Base-by-base conservation (phyloP, 2,329 filamentous ascomycete species). In the Pleoardoris graminearum region DNA sequence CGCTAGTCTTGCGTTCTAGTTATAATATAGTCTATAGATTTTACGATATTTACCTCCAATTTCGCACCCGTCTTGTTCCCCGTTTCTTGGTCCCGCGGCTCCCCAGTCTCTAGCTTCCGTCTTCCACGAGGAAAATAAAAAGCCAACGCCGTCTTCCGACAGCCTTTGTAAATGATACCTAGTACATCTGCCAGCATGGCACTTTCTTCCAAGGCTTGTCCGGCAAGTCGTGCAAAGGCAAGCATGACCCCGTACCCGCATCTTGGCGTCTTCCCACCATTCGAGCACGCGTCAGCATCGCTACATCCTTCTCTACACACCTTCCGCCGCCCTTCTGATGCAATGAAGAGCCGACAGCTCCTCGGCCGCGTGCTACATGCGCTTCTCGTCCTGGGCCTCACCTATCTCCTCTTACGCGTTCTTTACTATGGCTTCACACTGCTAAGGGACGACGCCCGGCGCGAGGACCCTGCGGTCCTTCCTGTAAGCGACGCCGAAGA, bases 221-320 rank as follows among this genome's bases (percentile, higher is more conserved):
- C n/a, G n/a, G n/a, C n/a, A n/a, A n/a, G n/a, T n/a, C n/a, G n/a
- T n/a, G n/a, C n/a, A n/a, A 42, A 11, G 23, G 23, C 33, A 42
- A 33, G 41, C 27, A 44, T 27, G 27, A 44, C 27, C 41, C 41
- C n/a, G 41, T 44, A 44, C 27, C 41, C 41, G 32, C 41, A 33
- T 44, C 41, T 44, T 44, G 41, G 41, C 41, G 19, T 21, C 38
- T 17, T n/a, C 21, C 19, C 12, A 17, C 21, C 14, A 10, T 4
- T 12, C 16, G 6, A 12, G 27, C 27, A 41, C 37, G 22, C 39
- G 39, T 44, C 41, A 44, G 43, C 43, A 44, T n/a, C n/a, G n/a
- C n/a, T n/a, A 21, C 6, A 3, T 32, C 17, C 6, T 7, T 1
- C 6, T n/a, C 17, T 22, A 21, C 12, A n/a, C 11, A n/a, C 10